Evolutionary conservation across 192 early-diverging fungal genomes (phyloP).

Genomic region (Obelidium mucronatum): DNA sequence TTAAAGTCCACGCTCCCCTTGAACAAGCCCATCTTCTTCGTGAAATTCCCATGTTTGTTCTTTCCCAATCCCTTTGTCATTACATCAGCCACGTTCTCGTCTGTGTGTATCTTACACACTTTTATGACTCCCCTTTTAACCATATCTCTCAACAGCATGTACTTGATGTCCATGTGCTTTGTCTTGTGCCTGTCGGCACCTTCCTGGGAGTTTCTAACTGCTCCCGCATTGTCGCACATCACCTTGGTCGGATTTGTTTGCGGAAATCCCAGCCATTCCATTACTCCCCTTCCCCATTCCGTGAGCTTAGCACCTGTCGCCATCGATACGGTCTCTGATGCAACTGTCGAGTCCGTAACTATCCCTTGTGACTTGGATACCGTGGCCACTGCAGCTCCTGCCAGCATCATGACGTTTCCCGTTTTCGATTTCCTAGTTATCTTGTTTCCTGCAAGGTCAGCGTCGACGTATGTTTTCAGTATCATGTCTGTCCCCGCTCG

Average conservation of each 20-base stretch:
- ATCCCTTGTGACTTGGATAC: neutral
- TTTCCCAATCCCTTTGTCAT: too few species aligned
- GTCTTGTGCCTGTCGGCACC: neutral
- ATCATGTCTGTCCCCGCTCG: too few species aligned
- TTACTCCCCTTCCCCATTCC: neutral
- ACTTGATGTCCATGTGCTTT: conserved; percentile 1
- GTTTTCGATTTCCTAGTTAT: too few species aligned
- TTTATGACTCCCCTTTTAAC: neutral
- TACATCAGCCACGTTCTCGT: neutral
- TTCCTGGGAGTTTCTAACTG: neutral
- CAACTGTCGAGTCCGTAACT: neutral
- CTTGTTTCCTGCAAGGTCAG: too few species aligned
- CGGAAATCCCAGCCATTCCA: too few species aligned
- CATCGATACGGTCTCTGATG: neutral
- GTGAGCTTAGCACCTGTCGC: neutral
- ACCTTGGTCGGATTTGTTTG: neutral
- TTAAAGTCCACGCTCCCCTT: too few species aligned
- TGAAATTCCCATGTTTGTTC: too few species aligned
- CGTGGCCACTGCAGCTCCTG: too few species aligned
- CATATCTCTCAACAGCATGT: neutral
- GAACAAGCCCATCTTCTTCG: too few species aligned
- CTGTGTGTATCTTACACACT: neutral
- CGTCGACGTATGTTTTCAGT: too few species aligned
- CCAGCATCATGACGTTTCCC: too few species aligned
- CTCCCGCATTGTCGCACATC: neutral